Conservation (phyloP, 768 basidiomycete genomes). For the Xanthoconium purpureum region DNA sequence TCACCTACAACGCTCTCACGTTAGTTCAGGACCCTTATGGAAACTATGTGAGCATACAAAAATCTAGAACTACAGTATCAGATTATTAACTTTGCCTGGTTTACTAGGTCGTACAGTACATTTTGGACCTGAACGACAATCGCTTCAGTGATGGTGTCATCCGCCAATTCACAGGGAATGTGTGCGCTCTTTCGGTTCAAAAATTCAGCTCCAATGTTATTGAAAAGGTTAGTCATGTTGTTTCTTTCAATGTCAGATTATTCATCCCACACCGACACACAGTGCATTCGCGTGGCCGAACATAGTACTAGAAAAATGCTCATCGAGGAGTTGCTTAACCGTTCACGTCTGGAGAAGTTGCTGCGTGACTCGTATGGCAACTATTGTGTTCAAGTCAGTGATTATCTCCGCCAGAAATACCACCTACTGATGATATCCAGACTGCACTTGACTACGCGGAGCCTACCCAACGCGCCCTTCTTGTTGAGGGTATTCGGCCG, state of each 20-base stretch:
- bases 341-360: conserved; percentile 91
- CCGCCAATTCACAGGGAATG: conserved; percentile 95
- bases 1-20: conserved; percentile 96
- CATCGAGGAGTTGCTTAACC: conserved; percentile 93
- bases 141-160: conserved; percentile 97
- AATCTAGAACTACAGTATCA: not conserved
- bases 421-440: conserved; percentile 39
- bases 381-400: conserved; percentile 83
- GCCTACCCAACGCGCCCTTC: conserved; percentile 82
- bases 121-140: conserved; percentile 96
- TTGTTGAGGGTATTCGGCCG: conserved; percentile 98
- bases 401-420: not conserved
- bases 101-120: conserved; percentile 91
- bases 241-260: not conserved
- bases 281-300: conserved; percentile 93
- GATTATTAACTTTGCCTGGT: not conserved
- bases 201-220: conserved; percentile 99
- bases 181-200: conserved; percentile 95
- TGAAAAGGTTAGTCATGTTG: conserved; percentile 65
- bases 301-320: conserved; percentile 90
- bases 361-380: conserved; percentile 96
- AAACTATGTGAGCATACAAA: conserved; percentile 64
- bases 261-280: not conserved
- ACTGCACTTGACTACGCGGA: conserved; percentile 98
- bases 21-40: conserved; percentile 97